Conservation (phyloP, 208 protist species). For the Leishmania amazonensis region DNA sequence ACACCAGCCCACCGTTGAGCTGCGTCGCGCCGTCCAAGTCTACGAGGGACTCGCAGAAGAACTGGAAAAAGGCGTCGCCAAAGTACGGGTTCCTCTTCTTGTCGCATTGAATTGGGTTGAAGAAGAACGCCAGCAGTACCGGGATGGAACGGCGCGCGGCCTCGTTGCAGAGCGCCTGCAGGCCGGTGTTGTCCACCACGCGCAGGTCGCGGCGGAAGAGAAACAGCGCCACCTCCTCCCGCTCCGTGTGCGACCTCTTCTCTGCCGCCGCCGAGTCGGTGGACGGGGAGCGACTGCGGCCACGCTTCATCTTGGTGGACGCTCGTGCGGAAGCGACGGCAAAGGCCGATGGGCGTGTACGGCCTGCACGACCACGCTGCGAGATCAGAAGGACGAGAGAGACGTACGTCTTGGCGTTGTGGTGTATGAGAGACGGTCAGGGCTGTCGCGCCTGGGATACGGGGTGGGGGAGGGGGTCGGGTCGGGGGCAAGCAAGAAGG, state of each 20-base stretch:
- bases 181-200: conserved; percentile 68
- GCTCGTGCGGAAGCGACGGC: not conserved
- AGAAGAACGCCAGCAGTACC: conserved; percentile 76
- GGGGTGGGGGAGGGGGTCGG: not conserved
- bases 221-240: conserved; percentile 57
- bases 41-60: conserved; percentile 63
- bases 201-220: conserved; percentile 76
- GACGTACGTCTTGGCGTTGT: conserved; percentile 8
- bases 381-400: conserved; percentile 23
- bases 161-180: conserved; percentile 39
- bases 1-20: conserved; percentile 58
- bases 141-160: conserved; percentile 25
- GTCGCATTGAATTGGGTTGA: conserved; percentile 74
- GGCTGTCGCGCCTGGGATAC: not conserved
- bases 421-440: not conserved
- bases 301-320: conserved; percentile 19
- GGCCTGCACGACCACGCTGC: conserved; percentile 12
- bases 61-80: conserved; percentile 65
- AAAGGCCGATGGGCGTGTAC: not conserved
- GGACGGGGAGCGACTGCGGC: conserved; percentile 24
- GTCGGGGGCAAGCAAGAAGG: not conserved
- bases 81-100: conserved; percentile 70
- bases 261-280: not conserved
- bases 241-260: conserved; percentile 20
- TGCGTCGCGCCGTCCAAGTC: conserved; percentile 61